These are phyloP conservation scores for Aquilaria malaccensis DNA, from an alignment of 345 rosid species.

Conservation along the genomic window DNA sequence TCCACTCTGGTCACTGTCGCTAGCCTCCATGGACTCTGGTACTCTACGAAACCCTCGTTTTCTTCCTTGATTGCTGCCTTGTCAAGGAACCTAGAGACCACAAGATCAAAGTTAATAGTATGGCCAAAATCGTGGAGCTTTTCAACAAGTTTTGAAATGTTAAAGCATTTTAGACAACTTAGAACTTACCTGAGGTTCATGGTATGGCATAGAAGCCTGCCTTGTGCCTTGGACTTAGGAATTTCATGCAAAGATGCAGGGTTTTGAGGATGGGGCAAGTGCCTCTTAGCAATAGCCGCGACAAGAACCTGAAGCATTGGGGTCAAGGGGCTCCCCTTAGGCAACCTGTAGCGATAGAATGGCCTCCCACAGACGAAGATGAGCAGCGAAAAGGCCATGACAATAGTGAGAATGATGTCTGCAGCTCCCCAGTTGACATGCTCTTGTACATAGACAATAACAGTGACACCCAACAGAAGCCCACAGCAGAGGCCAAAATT, in stretches of 20 bases:
- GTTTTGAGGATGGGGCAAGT: conserved; percentile 47
- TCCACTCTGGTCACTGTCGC: conserved; percentile 78
- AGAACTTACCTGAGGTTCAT: conserved; percentile 52
- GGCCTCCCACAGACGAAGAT: conserved; percentile 66
- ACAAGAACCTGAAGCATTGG: conserved; percentile 76
- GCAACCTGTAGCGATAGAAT: conserved; percentile 57
- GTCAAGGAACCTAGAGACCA: conserved; percentile 67
- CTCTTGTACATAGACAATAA: conserved; percentile 69
- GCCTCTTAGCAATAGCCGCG: conserved; percentile 71
- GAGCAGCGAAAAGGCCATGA: conserved; percentile 54
- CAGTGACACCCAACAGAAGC: conserved; percentile 65
- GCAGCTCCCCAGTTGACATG: conserved; percentile 79
- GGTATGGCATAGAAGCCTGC: conserved; percentile 64
- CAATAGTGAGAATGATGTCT: conserved; percentile 50
- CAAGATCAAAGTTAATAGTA: background rate
- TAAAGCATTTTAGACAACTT: background rate
- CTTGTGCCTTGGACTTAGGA: conserved; percentile 29
- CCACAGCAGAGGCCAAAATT: conserved; percentile 70
- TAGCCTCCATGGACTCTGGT: conserved; percentile 64
- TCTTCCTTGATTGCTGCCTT: conserved; percentile 66
- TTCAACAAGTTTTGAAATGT: too few relatives aligned
- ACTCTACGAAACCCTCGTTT: conserved; percentile 26
- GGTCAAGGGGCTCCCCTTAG: conserved; percentile 77
- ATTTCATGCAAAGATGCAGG: conserved; percentile 51
- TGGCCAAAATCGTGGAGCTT: background rate